A percentile compares a stretch with the other conserved stretches of the same genome.
phyloP scores from a whole-genome alignment of 805 yeast species.

The Zygosaccharomyces gambellarensis region DNA sequence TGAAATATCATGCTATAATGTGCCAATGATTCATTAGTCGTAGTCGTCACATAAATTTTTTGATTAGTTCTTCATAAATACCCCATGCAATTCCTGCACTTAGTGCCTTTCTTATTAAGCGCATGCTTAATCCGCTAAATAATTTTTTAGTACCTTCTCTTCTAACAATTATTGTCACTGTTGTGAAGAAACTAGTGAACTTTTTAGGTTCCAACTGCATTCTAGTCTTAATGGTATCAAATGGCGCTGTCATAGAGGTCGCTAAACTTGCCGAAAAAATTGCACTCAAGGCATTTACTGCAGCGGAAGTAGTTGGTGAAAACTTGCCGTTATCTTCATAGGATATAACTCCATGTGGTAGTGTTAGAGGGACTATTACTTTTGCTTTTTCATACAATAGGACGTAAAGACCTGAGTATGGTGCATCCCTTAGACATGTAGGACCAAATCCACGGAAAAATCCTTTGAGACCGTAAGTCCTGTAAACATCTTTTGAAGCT shows the following conservation, averaged over 20 bases:
- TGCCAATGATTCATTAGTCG: not conserved
- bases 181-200: conserved; percentile 40
- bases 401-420: conserved; percentile 92
- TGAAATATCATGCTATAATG: not conserved
- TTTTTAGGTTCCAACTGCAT: conserved; percentile 65
- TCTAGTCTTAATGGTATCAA: conserved; percentile 88
- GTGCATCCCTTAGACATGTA: conserved; percentile 86
- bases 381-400: conserved; percentile 77
- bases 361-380: conserved; percentile 43
- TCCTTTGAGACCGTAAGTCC: conserved; percentile 52
- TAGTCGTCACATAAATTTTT: conserved; percentile 24
- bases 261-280: conserved; percentile 71
- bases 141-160: conserved; percentile 51
- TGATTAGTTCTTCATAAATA: conserved; percentile 83
- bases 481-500: conserved; percentile 55
- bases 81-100: conserved; percentile 98
- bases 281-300: conserved; percentile 73
- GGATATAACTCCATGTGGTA: conserved; percentile 23
- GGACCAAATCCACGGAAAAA: conserved; percentile 86
- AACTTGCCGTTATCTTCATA: conserved; percentile 24
- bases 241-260: conserved; percentile 87
- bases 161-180: conserved; percentile 38
- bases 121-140: conserved; percentile 77
- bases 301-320: conserved; percentile 42
- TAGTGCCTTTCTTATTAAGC: conserved; percentile 78